Base-by-base conservation (phyloP, 176 grass and related monocot species). In the Chrysopogon serrulatus region DNA sequence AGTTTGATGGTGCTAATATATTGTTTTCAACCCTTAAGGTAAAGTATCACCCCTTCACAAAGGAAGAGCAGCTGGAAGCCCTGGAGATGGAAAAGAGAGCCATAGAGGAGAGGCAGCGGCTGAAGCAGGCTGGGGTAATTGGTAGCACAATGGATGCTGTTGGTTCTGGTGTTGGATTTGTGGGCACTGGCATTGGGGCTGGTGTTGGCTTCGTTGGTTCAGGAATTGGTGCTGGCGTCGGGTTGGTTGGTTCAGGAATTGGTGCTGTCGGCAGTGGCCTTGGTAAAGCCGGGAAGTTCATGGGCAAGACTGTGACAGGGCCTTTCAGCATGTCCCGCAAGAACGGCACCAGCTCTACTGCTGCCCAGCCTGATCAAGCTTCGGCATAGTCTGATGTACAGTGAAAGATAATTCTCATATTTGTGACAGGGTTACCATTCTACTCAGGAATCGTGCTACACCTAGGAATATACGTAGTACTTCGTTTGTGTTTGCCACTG, bases 81-180 rank as follows among this genome's bases (percentile, higher is more conserved):
- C 70, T 94, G 41, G 91, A 92, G 77, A 65, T 74, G 36, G 96
- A 98, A 65, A 98, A 95, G 69, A 84, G 30, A 88, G 83, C 61
- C 61, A 64, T 95, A 65, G 96, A 98, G 83, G 89, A 98, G 86
- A 93, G 86, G 79, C 94, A 86, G 85, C 92, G 87, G 56, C 49
- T 98, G 85, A 95, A 95, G 84, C 80, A 98, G 76, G 91, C 83
- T 10, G 96, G 96, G 18, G 23, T 98, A 53, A 95, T 98, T 61
- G 96, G 96, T 62, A 93, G 93, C 77, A 94, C 96, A 15, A 95
- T 98, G 96, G 96, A 98, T 83, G 96, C 96, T 16, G 33, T 98
- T 72, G 96, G 96, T 36, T 93, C 96, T 1, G 96, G 95, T 23
- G 90, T 95, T 17, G 95, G 95, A 4, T 27, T 98, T 69, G 88